Percentiles rank a stretch among this genome's conserved stretches.
phyloP scores from a whole-genome alignment of 768 basidiomycete species.

The Panellus pusillus region DNA sequence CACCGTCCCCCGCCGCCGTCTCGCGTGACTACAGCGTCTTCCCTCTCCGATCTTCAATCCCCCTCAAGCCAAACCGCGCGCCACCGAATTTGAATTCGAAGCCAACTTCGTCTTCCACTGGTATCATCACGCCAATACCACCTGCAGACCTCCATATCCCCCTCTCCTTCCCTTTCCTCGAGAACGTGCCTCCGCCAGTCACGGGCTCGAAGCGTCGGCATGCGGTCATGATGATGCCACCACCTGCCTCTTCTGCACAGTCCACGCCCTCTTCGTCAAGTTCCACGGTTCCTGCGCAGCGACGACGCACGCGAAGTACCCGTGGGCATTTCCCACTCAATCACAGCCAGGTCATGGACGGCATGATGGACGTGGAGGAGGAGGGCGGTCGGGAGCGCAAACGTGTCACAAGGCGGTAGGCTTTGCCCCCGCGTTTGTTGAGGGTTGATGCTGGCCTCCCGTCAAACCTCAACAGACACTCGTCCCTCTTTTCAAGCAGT shows the following conservation, averaged over 20 bases:
- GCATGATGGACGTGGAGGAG: constrained; percentile 74
- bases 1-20: constrained; percentile 25
- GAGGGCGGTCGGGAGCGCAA: constrained; percentile 73
- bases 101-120: constrained; percentile 14
- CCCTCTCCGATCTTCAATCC: constrained; percentile 15
- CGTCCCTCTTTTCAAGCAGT: constrained; percentile 19
- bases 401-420: constrained; percentile 62
- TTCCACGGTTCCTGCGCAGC: constrained; percentile 26
- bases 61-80: constrained; percentile 13
- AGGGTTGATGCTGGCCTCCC: too few relatives aligned
- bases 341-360: constrained; percentile 41
- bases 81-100: constrained; percentile 4
- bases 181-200: constrained; percentile 42
- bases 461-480: not conserved
- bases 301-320: constrained; percentile 59
- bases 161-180: constrained; percentile 32
- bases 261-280: constrained; percentile 38
- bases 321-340: constrained; percentile 34
- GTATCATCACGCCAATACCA: constrained; percentile 9
- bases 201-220: constrained; percentile 74
- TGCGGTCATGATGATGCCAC: constrained; percentile 77
- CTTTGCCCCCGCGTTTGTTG: not conserved
- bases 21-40: constrained; percentile 23
- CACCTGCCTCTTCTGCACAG: constrained; percentile 45
- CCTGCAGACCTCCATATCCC: constrained; percentile 24